A percentile compares a stretch with the other conserved stretches of the same genome.
phyloP scores from a whole-genome alignment of 176 grass and related monocot genomes.

The Panicum miliaceum region DNA sequence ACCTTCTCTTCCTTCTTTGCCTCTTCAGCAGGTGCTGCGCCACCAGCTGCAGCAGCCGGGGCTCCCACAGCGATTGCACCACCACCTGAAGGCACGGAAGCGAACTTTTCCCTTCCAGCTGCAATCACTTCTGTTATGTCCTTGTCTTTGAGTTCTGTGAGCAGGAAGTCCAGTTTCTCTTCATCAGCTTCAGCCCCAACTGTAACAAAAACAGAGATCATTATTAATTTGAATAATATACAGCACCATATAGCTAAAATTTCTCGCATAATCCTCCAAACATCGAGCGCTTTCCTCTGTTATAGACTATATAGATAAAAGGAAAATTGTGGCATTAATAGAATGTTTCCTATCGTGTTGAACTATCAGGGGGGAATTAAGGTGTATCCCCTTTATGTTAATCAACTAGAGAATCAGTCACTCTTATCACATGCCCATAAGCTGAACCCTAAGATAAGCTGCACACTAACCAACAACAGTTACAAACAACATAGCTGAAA shows the following conservation, averaged over 20 bases:
- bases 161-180: slow-evolving; percentile 57
- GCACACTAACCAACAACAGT: background rate
- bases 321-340: background rate
- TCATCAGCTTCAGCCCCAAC: slow-evolving; percentile 72
- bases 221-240: background rate
- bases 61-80: slow-evolving; percentile 56
- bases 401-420: background rate
- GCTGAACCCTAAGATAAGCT: background rate
- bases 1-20: slow-evolving; percentile 88
- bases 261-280: background rate
- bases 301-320: background rate
- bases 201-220: slow-evolving; percentile 21
- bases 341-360: background rate
- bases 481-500: slow-evolving; percentile 27
- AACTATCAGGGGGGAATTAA: background rate
- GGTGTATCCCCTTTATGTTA: background rate
- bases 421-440: background rate
- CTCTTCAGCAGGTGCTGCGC: slow-evolving; percentile 68
- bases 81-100: slow-evolving; percentile 69
- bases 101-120: slow-evolving; percentile 77
- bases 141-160: slow-evolving; percentile 67
- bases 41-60: slow-evolving; percentile 54
- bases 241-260: background rate
- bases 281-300: background rate
- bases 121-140: slow-evolving; percentile 83